Evolutionary conservation across 768 basidiomycete species (phyloP).

Genomic region (Porpolomopsis calyptriformis): DNA sequence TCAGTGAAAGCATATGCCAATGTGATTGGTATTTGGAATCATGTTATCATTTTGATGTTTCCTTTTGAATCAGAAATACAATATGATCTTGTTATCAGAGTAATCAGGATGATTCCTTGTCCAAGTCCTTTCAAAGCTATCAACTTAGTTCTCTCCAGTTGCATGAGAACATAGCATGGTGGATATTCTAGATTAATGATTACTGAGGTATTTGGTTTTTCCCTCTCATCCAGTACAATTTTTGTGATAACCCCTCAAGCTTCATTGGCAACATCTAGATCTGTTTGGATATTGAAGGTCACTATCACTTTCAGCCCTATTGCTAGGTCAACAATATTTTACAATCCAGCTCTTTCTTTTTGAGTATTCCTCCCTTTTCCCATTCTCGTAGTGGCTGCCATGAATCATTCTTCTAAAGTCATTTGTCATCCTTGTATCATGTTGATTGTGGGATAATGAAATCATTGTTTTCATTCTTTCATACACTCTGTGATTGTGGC

Average conservation of each 20-base stretch:
- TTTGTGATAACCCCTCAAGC: constrained; percentile 23
- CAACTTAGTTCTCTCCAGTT: constrained; percentile 13
- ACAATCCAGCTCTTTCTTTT: constrained; percentile 16
- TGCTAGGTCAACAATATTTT: constrained; percentile 13
- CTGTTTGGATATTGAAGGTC: constrained; percentile 25
- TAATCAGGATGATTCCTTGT: constrained; percentile 18
- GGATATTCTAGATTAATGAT: constrained; percentile 19
- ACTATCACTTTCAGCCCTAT: constrained; percentile 31
- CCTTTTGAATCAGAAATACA: constrained; percentile 13
- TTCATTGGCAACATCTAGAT: constrained; percentile 31
- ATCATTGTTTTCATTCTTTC: neutral
- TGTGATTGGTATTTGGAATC: constrained; percentile 23
- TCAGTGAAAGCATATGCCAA: constrained; percentile 31
- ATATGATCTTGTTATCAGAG: constrained; percentile 9
- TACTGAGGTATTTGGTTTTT: constrained; percentile 17
- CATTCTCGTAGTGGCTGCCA: neutral
- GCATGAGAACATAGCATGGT: constrained; percentile 23
- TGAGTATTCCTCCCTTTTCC: constrained; percentile 13
- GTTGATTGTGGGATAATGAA: neutral
- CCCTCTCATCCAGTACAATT: constrained; percentile 23
- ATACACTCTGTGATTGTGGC: neutral
- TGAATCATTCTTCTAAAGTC: neutral
- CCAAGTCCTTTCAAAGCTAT: constrained; percentile 16
- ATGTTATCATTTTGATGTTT: constrained; percentile 9
- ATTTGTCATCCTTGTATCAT: neutral